These are phyloP conservation scores for Sporothrix variecibatus DNA, from an alignment of 2,329 filamentous ascomycete species.

Conservation along the genomic window DNA sequence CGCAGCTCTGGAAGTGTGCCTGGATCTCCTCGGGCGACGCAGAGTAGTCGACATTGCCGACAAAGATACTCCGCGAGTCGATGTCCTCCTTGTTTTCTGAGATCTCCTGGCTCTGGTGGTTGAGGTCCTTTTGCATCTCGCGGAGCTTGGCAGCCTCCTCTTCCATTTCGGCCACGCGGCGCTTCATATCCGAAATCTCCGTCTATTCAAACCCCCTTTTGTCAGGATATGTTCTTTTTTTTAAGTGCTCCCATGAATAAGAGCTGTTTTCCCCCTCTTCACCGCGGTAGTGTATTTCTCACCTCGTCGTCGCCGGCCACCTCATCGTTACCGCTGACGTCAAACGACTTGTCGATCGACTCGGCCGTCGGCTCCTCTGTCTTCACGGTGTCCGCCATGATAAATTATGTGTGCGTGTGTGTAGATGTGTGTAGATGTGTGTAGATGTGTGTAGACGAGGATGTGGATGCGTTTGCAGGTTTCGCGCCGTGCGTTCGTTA, in stretches of 20 bases:
- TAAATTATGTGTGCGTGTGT: not conserved
- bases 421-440: not conserved
- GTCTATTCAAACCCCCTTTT: constrained; percentile 48
- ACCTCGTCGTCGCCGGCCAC: constrained; percentile 49
- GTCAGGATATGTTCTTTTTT: constrained; percentile 30
- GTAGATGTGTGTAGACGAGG: not conserved
- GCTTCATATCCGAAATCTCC: constrained; percentile 87
- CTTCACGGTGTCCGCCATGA: constrained; percentile 37
- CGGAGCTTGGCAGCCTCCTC: constrained; percentile 82
- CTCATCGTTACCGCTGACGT: constrained; percentile 48
- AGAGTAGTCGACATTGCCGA: constrained; percentile 97
- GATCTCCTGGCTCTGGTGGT: constrained; percentile 79
- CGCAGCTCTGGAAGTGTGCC: constrained; percentile 95
- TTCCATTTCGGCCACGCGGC: constrained; percentile 85
- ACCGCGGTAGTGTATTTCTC: constrained; percentile 34
- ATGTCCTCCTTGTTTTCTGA: constrained; percentile 95
- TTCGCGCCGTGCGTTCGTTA: not conserved
- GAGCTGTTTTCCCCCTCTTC: constrained; percentile 28
- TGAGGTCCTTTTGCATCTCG: constrained; percentile 83
- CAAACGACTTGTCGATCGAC: constrained; percentile 41
- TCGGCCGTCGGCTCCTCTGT: constrained; percentile 37
- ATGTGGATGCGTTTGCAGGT: not conserved
- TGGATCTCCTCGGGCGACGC: constrained; percentile 97
- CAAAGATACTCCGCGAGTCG: constrained; percentile 93
- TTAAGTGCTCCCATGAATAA: not conserved